A percentile compares a stretch with the other conserved stretches of the same genome.
These are phyloP conservation scores for Sporobolus alterniflorus DNA, from an alignment of 202 grass and related monocot genomes.

Conservation along the genomic window DNA sequence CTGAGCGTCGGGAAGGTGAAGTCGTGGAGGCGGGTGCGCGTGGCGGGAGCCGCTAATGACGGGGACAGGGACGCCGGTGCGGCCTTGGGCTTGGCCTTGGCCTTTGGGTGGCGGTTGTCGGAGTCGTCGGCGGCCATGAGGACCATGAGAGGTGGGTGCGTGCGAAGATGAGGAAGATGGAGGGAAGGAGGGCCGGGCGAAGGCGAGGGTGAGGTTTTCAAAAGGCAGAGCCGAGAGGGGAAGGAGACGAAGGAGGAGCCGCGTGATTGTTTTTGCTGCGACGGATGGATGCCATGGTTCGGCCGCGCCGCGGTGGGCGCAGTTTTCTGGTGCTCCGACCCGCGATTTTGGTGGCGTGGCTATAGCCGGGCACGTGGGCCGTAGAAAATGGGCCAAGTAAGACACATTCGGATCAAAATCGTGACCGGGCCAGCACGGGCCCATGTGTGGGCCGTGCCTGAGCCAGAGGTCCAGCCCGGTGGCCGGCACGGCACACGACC, in stretches of 20 bases:
- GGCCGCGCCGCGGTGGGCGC: neutral
- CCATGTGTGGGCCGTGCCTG: too few species aligned
- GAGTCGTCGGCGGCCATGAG: slow-evolving; percentile 47
- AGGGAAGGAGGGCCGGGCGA: neutral
- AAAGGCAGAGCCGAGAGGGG: neutral
- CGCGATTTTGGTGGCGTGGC: slow-evolving; percentile 14
- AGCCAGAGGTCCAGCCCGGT: too few species aligned
- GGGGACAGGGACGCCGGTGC: neutral
- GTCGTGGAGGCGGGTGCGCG: slow-evolving; percentile 24
- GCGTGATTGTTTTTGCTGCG: neutral
- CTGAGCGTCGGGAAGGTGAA: slow-evolving; percentile 54
- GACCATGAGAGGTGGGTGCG: slow-evolving; percentile 31
- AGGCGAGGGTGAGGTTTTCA: slow-evolving; percentile 40
- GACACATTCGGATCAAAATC: too few species aligned
- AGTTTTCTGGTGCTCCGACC: neutral
- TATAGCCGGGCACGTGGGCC: too few species aligned
- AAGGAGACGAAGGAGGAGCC: neutral
- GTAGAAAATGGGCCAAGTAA: too few species aligned
- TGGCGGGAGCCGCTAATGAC: neutral
- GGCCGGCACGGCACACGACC: too few species aligned
- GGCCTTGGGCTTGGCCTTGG: neutral
- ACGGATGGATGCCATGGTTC: neutral
- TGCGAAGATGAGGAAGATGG: neutral
- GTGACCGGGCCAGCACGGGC: too few species aligned
- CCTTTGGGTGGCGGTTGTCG: neutral